These are phyloP conservation scores for Solanum chacoense DNA, from an alignment of 305 asterid species.

Conservation along the genomic window DNA sequence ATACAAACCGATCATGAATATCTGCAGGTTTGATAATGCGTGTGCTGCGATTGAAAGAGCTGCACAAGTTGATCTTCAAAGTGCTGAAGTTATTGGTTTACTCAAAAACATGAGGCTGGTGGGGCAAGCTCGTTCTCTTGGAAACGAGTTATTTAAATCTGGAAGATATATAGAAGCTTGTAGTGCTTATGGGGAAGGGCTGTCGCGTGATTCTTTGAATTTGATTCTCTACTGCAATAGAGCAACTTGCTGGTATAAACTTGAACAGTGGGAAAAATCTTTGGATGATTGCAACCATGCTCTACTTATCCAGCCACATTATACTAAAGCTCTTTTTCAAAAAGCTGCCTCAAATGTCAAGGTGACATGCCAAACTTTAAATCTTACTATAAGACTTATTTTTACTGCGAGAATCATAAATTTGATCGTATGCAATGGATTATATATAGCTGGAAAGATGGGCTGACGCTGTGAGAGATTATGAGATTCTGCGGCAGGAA, in stretches of 20 bases:
- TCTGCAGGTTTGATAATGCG: constrained; percentile 66
- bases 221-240: constrained; percentile 80
- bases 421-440: not conserved
- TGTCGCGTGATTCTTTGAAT: constrained; percentile 54
- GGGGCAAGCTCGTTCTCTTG: constrained; percentile 69
- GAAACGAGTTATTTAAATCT: constrained; percentile 65
- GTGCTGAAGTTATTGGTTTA: constrained; percentile 34
- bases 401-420: not conserved
- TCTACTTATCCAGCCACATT: constrained; percentile 60
- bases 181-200: constrained; percentile 77
- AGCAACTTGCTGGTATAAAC: constrained; percentile 94
- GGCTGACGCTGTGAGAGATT: constrained; percentile 64
- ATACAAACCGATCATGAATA: not conserved
- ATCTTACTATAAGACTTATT: not conserved
- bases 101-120: constrained; percentile 45
- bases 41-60: constrained; percentile 51
- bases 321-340: constrained; percentile 82
- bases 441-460: constrained; percentile 47
- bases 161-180: constrained; percentile 90
- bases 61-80: constrained; percentile 41
- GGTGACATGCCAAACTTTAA: constrained; percentile 23
- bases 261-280: constrained; percentile 61
- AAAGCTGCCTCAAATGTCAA: constrained; percentile 75
- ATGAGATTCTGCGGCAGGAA: constrained; percentile 40
- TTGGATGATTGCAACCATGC: constrained; percentile 88